Evolutionary conservation across 495 filamentous ascomycete species (phyloP).

Genomic region (Neurospora sp.): DNA sequence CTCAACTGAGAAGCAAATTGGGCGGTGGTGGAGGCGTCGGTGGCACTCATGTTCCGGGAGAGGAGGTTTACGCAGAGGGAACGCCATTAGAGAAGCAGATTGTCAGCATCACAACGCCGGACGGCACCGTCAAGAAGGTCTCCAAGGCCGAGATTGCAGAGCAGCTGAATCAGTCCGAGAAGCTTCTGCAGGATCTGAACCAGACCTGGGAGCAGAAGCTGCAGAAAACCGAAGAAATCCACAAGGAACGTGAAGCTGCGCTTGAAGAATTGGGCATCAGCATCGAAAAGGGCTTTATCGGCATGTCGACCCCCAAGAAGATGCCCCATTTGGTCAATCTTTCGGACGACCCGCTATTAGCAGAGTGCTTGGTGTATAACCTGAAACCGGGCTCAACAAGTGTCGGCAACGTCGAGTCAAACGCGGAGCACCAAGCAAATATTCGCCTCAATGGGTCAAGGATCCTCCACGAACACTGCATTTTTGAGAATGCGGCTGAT

Average conservation of each 20-base stretch:
- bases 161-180: conserved; percentile 90
- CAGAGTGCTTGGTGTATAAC: conserved; percentile 96
- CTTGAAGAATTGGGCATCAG: conserved; percentile 96
- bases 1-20: conserved; percentile 78
- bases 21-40: conserved; percentile 43
- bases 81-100: conserved; percentile 93
- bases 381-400: conserved; percentile 90
- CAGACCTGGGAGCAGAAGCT: conserved; percentile 99
- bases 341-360: conserved; percentile 88
- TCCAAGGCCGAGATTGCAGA: conserved; percentile 98
- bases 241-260: conserved; percentile 92
- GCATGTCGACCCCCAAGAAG: conserved; percentile 91
- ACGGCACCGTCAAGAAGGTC: conserved; percentile 86
- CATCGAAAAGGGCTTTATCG: conserved; percentile 97
- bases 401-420: conserved; percentile 81
- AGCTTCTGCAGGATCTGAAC: conserved; percentile 91
- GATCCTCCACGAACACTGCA: conserved; percentile 86
- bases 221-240: conserved; percentile 87
- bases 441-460: conserved; percentile 90
- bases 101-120: conserved; percentile 79
- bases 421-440: conserved; percentile 67
- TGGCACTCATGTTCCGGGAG: conserved; percentile 39
- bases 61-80: conserved; percentile 81
- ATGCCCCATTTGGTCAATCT: conserved; percentile 99
- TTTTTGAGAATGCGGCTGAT: conserved; percentile 79